A percentile compares a stretch with the other conserved stretches of the same genome.
Conservation (phyloP, 331 rosid species). For the Ulmus americana region DNA sequence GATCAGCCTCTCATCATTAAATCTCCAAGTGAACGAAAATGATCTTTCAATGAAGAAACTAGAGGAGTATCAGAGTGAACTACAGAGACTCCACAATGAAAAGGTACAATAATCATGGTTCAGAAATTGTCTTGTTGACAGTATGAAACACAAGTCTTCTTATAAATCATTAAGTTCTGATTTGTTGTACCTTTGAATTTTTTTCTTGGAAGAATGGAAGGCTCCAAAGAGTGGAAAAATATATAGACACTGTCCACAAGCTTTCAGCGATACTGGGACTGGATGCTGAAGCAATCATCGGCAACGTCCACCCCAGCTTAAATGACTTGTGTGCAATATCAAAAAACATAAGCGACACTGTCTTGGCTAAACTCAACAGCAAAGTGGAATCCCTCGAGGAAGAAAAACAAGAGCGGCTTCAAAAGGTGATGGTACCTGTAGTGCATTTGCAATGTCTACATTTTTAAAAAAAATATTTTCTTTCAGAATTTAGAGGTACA, state of each 20-base stretch:
- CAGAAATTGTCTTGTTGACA: constrained; percentile 16
- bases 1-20: constrained; percentile 28
- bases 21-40: constrained; percentile 54
- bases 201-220: constrained; percentile 61
- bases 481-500: background rate
- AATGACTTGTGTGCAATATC: constrained; percentile 63
- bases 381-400: constrained; percentile 66
- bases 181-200: constrained; percentile 7
- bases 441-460: constrained; percentile 1
- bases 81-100: constrained; percentile 66
- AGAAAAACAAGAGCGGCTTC: constrained; percentile 77
- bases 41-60: constrained; percentile 84
- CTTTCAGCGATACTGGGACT: constrained; percentile 77
- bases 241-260: constrained; percentile 49
- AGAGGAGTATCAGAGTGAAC: constrained; percentile 72
- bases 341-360: constrained; percentile 57
- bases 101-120: constrained; percentile 49
- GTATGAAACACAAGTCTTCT: background rate
- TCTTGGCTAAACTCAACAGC: constrained; percentile 63
- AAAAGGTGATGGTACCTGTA: constrained; percentile 48
- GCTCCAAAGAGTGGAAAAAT: constrained; percentile 64
- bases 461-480: background rate
- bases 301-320: constrained; percentile 80
- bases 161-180: constrained; percentile 20
- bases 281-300: constrained; percentile 63